Percentiles rank a stretch among this genome's conserved stretches.
Evolutionary conservation across 2,329 filamentous ascomycete genomes (phyloP).

Genomic region (Teratosphaeria nubilosa): DNA sequence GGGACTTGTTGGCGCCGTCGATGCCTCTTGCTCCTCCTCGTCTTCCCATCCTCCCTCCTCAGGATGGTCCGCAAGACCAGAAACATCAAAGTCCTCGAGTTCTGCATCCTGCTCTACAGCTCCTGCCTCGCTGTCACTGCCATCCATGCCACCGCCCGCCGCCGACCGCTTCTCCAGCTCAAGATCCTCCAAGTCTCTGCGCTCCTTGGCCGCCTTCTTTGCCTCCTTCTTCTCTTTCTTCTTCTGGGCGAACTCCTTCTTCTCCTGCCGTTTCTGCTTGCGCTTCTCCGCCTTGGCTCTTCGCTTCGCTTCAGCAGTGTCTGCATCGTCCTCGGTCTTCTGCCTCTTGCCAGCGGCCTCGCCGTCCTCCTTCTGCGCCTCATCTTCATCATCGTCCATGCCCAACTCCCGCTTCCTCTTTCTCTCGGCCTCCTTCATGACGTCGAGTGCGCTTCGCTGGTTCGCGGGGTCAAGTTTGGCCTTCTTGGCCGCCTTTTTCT

Average conservation of each 20-base stretch:
- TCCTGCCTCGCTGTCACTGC: constrained; percentile 9
- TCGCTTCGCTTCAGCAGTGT: constrained; percentile 21
- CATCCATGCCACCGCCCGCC: constrained; percentile 12
- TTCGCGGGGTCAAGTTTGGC: constrained; percentile 88
- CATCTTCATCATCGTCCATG: constrained; percentile 33
- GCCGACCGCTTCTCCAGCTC: constrained; percentile 19
- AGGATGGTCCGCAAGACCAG: constrained; percentile 14
- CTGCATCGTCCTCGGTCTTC: constrained; percentile 27
- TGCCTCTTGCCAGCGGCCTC: constrained; percentile 30
- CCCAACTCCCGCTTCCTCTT: constrained; percentile 66
- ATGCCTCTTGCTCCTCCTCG: constrained; percentile 21
- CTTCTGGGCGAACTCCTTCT: constrained; percentile 34
- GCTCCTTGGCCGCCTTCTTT: constrained; percentile 26
- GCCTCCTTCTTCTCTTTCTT: constrained; percentile 31
- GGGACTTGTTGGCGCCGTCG: constrained; percentile 28
- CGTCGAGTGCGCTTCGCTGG: constrained; percentile 82
- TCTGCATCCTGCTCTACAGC: constrained; percentile 18
- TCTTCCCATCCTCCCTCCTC: constrained; percentile 8
- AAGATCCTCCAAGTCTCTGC: constrained; percentile 13
- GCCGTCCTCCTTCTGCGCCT: constrained; percentile 19
- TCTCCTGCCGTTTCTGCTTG: constrained; percentile 33
- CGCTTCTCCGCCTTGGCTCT: constrained; percentile 34
- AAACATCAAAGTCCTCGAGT: constrained; percentile 18
- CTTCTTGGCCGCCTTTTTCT: constrained; percentile 70
- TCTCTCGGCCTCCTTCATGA: constrained; percentile 70